phyloP scores from a whole-genome alignment of 2,329 filamentous ascomycete species.

The Aspergillus nomiae region DNA sequence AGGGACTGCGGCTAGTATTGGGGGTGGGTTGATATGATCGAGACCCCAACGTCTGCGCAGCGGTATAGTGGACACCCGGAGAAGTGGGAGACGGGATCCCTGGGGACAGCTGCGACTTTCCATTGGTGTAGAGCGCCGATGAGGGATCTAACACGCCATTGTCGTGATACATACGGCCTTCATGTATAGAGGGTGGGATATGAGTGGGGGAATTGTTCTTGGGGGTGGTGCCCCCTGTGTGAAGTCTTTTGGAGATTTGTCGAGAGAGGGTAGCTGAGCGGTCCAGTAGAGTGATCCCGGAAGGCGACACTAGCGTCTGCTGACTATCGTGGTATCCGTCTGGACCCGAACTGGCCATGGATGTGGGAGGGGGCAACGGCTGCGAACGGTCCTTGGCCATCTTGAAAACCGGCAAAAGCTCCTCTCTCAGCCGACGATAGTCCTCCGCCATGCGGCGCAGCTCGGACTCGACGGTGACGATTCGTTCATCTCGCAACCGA shows the following conservation, averaged over 20 bases:
- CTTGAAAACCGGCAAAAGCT: constrained; percentile 85
- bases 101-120: constrained; percentile 57
- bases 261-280: constrained; percentile 62
- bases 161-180: constrained; percentile 60
- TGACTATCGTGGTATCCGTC: constrained; percentile 36
- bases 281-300: constrained; percentile 34
- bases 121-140: constrained; percentile 66
- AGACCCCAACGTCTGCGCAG: constrained; percentile 46
- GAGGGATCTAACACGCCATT: constrained; percentile 64
- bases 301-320: constrained; percentile 44
- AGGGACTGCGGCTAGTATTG: constrained; percentile 29
- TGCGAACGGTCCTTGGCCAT: constrained; percentile 90
- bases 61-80: constrained; percentile 38
- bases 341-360: constrained; percentile 20
- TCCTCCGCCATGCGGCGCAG: constrained; percentile 83
- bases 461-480: constrained; percentile 80
- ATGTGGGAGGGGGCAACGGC: constrained; percentile 68
- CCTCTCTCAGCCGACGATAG: constrained; percentile 84
- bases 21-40: constrained; percentile 44
- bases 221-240: constrained; percentile 68
- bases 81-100: constrained; percentile 50
- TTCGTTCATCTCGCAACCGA: constrained; percentile 84
- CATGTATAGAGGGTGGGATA: constrained; percentile 65
- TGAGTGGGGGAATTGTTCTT: constrained; percentile 77
- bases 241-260: constrained; percentile 74